Base-by-base conservation (phyloP, 1,284 basidiomycete genomes). In the Trichosporon sp. region DNA sequence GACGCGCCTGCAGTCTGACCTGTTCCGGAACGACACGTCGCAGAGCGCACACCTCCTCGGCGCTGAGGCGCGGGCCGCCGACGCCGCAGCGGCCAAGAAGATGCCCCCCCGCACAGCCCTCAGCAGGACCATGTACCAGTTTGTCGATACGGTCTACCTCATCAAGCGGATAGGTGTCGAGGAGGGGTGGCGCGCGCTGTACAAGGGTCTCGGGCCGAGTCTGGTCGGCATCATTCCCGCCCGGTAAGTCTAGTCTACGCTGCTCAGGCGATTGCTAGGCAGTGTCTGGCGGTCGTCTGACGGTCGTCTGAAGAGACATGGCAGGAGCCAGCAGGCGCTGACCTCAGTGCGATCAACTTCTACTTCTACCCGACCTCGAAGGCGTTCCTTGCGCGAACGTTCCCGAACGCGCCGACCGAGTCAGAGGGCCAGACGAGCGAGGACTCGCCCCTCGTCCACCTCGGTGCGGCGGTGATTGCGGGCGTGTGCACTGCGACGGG, bases 311-410 rank as follows among this genome's bases (percentile, higher is more conserved):
- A 26, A 26, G 26, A 26, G 26, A 26, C 26, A 26, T 26, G 26
- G 26, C 26, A 26, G 26, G 26, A 26, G 26, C 2, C 6, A 37
- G 35, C 38, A 48, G 4, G 19, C 35, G 51, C 51, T 54, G 21
- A 54, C 51, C 21, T 10, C 51, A 86, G 87, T 65, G 86, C 94
- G 5, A 98, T 99, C 86, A 96, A 98, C 84, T 99, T 99, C 84
- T 99, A 92, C 87, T 92, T 93, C 14, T 99, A 99, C 78, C 97
- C 96, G 21, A 99, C 97, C 78, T 94, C 95, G 66, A 99, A 99
- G 84, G 91, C 91, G 59, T 84, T 96, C 73, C 91, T 97, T 67
- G 94, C 96, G 11, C 87, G 92, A 66, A 82, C 87, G 19, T 93
- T 98, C 85, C 83, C 83, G 1, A 79, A 80, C 72, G 79, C 81